These are phyloP conservation scores for Eimeria praecox DNA, from an alignment of 169 alveolate species.

Conservation along the genomic window DNA sequence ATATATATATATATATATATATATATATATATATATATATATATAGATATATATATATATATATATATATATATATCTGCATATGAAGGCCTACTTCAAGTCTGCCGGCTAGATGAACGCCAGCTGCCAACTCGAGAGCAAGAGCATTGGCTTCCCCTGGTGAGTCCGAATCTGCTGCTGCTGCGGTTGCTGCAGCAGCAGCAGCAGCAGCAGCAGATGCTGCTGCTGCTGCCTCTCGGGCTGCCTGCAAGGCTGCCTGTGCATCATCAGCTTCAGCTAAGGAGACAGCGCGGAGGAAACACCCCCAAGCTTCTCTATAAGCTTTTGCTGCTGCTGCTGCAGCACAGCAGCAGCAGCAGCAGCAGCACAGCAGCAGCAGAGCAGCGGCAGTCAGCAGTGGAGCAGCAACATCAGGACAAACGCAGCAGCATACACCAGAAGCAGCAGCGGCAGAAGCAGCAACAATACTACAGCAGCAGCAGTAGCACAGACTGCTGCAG, in stretches of 20 bases:
- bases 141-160: neutral
- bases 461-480: neutral
- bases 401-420: neutral
- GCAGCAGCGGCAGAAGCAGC: neutral
- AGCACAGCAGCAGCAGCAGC: neutral
- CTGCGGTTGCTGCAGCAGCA: conserved; percentile 23
- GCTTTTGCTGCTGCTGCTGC: conserved; percentile 33
- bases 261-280: neutral
- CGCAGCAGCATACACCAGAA: neutral
- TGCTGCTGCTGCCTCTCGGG: conserved; percentile 61
- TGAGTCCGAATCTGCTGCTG: neutral
- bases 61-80: too few species aligned
- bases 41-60: too few species aligned
- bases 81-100: conserved; percentile 37
- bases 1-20: too few species aligned
- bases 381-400: neutral
- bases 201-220: conserved; percentile 61
- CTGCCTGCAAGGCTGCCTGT: conserved; percentile 55
- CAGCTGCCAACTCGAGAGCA: conserved; percentile 16
- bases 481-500: conserved; percentile 12
- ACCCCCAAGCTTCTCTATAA: conserved; percentile 24
- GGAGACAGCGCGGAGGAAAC: conserved; percentile 26
- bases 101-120: neutral
- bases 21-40: too few species aligned
- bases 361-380: neutral